Conservation (phyloP, 306 rosid species). For the Pyrus pyrifolia region DNA sequence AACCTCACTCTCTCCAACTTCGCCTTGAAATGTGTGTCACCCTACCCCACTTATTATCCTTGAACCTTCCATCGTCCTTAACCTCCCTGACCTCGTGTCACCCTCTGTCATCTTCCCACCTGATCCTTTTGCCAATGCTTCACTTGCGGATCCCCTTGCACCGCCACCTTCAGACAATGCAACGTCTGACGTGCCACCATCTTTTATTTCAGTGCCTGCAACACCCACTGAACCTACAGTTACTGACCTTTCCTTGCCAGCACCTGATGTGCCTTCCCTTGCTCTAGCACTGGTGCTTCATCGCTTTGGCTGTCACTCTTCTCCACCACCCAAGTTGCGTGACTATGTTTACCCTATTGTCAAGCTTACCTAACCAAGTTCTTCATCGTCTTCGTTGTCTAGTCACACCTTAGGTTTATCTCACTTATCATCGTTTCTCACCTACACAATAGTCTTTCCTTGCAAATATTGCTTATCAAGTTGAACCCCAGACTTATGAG, state of each 20-base stretch:
- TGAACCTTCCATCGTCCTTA: no score
- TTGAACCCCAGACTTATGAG: not conserved
- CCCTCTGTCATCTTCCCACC: no score
- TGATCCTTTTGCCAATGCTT: no score
- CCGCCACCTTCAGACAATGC: no score
- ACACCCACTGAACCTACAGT: rapidly evolving
- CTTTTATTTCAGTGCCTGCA: no score
- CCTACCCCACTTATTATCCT: no score
- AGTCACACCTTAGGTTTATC: not conserved
- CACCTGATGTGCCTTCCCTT: rapidly evolving
- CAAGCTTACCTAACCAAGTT: no score
- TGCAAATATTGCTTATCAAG: not conserved
- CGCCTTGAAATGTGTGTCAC: no score
- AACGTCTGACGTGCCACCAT: rapidly evolving
- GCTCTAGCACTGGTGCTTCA: no score
- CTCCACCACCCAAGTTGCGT: rapidly evolving
- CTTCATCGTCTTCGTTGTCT: not conserved
- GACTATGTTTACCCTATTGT: rapidly evolving
- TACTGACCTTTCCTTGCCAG: rapidly evolving
- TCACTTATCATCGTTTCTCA: not conserved
- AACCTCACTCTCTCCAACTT: no score
- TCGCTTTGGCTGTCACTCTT: rapidly evolving
- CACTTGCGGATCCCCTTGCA: no score
- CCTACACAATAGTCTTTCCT: not conserved
- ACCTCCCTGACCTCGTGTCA: rapidly evolving